Conservation (phyloP, 345 rosid genomes). For the Euphorbia tirucalli region DNA sequence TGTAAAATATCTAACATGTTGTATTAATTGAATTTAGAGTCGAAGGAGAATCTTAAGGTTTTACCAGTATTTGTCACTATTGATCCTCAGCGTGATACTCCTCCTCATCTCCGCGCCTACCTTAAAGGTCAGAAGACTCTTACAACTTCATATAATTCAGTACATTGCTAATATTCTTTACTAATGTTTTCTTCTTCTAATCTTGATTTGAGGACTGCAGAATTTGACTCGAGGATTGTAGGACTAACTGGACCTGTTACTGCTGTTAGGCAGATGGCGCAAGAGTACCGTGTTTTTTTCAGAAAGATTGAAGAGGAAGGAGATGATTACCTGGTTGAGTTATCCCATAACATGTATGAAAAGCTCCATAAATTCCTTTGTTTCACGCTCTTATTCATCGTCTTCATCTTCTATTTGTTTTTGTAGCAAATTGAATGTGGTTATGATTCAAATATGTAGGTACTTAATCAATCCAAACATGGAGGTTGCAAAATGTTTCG, state of each 20-base stretch:
- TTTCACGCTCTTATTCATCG: background rate
- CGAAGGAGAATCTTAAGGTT: slow-evolving; percentile 47
- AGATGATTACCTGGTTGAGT: slow-evolving; percentile 83
- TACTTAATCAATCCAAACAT: slow-evolving; percentile 76
- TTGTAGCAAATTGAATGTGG: background rate
- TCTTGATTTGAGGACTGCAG: slow-evolving; percentile 41
- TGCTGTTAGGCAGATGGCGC: slow-evolving; percentile 82
- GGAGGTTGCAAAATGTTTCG: slow-evolving; percentile 80
- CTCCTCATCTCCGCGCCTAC: slow-evolving; percentile 69
- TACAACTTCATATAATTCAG: background rate
- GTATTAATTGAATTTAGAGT: slow-evolving; percentile 44
- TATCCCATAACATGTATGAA: slow-evolving; percentile 70
- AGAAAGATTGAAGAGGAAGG: slow-evolving; percentile 84
- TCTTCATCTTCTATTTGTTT: background rate
- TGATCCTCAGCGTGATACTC: slow-evolving; percentile 86
- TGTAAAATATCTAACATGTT: slow-evolving; percentile 27
- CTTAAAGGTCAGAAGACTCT: slow-evolving; percentile 55
- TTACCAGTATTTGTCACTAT: slow-evolving; percentile 80
- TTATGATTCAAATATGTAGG: slow-evolving; percentile 35
- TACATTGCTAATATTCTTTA: slow-evolving; percentile 1
- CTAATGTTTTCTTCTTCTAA: slow-evolving; percentile 16
- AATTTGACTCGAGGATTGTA: slow-evolving; percentile 66
- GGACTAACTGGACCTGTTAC: slow-evolving; percentile 66
- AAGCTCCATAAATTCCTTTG: background rate
- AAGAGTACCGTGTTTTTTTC: slow-evolving; percentile 77